A percentile compares a stretch with the other conserved stretches of the same genome.
phyloP scores from a whole-genome alignment of 257 asterid genomes.

The Paulownia fortunei region DNA sequence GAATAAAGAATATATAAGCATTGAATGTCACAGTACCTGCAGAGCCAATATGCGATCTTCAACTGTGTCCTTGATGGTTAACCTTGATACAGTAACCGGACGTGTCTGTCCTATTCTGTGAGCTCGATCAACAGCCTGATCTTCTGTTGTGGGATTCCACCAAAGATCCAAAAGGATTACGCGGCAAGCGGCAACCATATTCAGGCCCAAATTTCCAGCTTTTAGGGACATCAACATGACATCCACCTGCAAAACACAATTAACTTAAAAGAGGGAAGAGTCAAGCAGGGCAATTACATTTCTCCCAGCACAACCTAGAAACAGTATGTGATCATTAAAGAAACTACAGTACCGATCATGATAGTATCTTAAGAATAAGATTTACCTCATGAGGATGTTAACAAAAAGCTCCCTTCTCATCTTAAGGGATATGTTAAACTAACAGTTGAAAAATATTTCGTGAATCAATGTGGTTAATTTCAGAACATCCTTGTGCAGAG shows the following conservation, averaged over 20 bases:
- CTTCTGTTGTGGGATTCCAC: constrained; percentile 99
- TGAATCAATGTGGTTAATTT: background rate
- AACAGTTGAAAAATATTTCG: too few species aligned
- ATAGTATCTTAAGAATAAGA: too few species aligned
- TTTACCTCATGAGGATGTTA: too few species aligned
- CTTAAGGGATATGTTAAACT: background rate
- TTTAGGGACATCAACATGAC: constrained; percentile 97
- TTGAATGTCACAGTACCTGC: constrained; percentile 58
- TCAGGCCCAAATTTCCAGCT: constrained; percentile 98
- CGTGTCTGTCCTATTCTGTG: constrained; percentile 99
- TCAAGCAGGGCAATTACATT: too few species aligned
- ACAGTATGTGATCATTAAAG: background rate
- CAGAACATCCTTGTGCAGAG: background rate
- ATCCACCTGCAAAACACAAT: constrained; percentile 70
- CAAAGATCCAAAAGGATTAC: constrained; percentile 98
- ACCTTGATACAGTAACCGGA: constrained; percentile 85
- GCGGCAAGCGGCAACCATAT: constrained; percentile 98
- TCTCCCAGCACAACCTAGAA: too few species aligned
- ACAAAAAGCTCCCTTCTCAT: too few species aligned
- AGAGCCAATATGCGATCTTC: constrained; percentile 97
- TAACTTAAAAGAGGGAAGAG: background rate
- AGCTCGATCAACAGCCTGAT: constrained; percentile 98
- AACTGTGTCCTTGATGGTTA: constrained; percentile 86
- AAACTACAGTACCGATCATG: too few species aligned
- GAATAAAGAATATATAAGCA: background rate